Conservation (phyloP, 1,284 basidiomycete species). For the Chalciporus piperatoides region DNA sequence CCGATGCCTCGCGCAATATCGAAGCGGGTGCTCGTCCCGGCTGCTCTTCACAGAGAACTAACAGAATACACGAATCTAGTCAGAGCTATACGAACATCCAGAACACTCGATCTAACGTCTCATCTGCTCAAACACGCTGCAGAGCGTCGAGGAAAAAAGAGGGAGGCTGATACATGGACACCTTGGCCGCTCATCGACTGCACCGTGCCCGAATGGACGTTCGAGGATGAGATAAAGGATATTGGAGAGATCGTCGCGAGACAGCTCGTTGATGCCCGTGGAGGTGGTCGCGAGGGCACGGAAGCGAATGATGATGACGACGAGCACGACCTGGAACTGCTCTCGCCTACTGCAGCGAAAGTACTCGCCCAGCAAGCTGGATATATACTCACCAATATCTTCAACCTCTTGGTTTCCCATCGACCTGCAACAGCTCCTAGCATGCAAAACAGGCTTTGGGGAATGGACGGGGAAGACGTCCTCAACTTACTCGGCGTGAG, state of each 20-base stretch:
- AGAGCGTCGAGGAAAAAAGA: neutral
- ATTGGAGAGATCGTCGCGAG: conserved; percentile 17
- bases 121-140: conserved; percentile 26
- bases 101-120: conserved; percentile 27
- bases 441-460: conserved; percentile 32
- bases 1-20: neutral
- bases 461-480: conserved; percentile 33
- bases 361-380: conserved; percentile 16
- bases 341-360: conserved; percentile 11
- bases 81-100: conserved; percentile 24
- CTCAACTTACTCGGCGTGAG: conserved; percentile 22
- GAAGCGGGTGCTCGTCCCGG: conserved; percentile 17
- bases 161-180: conserved; percentile 22
- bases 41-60: conserved; percentile 24
- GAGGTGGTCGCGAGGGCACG: neutral
- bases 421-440: conserved; percentile 29
- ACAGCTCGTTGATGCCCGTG: neutral
- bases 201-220: conserved; percentile 29
- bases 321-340: conserved; percentile 14
- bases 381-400: conserved; percentile 20
- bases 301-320: neutral
- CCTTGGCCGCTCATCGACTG: conserved; percentile 32
- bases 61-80: conserved; percentile 26
- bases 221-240: conserved; percentile 24
- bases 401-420: conserved; percentile 27